phyloP scores from a whole-genome alignment of 306 rosid species.

The Cajanus cajan region DNA sequence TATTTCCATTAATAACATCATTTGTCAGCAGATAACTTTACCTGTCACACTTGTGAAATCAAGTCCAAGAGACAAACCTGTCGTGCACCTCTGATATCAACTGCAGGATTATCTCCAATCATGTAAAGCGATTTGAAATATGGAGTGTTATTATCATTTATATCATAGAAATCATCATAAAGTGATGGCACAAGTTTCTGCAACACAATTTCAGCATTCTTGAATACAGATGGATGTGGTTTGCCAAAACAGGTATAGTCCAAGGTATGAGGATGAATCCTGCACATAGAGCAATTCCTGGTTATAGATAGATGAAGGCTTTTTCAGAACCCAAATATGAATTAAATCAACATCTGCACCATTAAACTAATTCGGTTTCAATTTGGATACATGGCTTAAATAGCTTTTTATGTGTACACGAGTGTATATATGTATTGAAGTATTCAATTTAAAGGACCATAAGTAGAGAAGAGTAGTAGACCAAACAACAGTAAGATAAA shows the following conservation, averaged over 20 bases:
- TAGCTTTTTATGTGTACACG: neutral
- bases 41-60: constrained; percentile 1
- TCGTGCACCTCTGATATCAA: constrained; percentile 76
- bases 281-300: constrained; percentile 36
- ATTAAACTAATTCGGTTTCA: constrained; percentile 8
- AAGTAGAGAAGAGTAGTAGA: neutral
- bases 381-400: neutral
- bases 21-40: constrained; percentile 15
- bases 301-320: constrained; percentile 22
- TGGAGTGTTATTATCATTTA: constrained; percentile 33
- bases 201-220: constrained; percentile 73
- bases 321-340: neutral
- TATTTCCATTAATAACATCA: neutral
- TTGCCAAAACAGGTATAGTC: constrained; percentile 76
- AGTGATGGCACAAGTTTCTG: constrained; percentile 42
- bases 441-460: constrained; percentile 1
- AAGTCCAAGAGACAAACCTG: constrained; percentile 51
- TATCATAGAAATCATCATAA: constrained; percentile 18
- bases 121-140: constrained; percentile 68
- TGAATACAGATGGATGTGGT: constrained; percentile 81
- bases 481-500: neutral
- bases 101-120: constrained; percentile 95
- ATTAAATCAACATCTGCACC: neutral
- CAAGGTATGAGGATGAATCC: constrained; percentile 59
- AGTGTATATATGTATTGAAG: neutral